These are phyloP conservation scores for Sugiyamaella americana DNA, from an alignment of 805 yeast species.

Conservation along the genomic window DNA sequence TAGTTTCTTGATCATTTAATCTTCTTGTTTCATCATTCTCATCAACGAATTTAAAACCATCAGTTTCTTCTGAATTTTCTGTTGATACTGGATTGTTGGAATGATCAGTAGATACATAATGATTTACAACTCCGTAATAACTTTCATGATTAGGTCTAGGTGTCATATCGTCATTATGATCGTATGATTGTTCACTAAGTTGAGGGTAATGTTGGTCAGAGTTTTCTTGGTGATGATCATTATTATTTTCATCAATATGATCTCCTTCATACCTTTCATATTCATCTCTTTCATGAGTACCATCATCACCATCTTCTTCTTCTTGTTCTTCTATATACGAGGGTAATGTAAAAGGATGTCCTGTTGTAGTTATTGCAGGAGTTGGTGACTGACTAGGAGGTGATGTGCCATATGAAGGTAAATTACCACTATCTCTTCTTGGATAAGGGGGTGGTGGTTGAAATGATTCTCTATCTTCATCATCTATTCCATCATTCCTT, in stretches of 20 bases:
- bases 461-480: conserved; percentile 2
- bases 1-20: too few relatives aligned
- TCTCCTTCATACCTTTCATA: neutral
- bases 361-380: neutral
- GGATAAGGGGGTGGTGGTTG: conserved; percentile 9
- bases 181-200: neutral
- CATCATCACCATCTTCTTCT: neutral
- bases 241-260: neutral
- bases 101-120: too few relatives aligned
- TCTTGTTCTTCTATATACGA: neutral
- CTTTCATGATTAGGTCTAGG: neutral
- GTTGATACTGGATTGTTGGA: conserved; percentile 4
- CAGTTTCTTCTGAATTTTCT: too few relatives aligned
- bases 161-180: neutral
- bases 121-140: neutral
- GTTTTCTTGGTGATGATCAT: neutral
- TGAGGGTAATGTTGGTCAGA: neutral
- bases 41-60: too few relatives aligned
- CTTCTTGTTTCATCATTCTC: too few relatives aligned
- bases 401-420: neutral
- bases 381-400: neutral
- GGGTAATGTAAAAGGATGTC: neutral
- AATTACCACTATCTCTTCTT: neutral
- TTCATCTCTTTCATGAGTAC: too few relatives aligned
- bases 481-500: neutral